phyloP scores from a whole-genome alignment of 164 flowering plant genomes.

The Aristolochia californica region DNA sequence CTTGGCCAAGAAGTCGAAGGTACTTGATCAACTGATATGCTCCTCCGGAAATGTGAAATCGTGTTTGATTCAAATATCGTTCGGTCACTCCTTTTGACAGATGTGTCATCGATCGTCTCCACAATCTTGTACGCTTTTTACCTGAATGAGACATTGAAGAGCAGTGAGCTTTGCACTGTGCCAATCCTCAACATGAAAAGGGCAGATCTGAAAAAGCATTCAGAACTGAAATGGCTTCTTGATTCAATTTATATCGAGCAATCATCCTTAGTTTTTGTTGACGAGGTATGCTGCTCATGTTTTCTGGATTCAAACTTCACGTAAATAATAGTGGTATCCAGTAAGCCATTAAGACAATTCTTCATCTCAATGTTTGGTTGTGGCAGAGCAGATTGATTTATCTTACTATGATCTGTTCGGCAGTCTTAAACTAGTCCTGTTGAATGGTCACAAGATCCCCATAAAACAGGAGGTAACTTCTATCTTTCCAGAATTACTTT shows the following conservation, averaged over 20 bases:
- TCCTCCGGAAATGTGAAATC: too few relatives aligned
- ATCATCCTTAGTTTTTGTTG: constrained; percentile 40
- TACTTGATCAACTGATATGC: too few relatives aligned
- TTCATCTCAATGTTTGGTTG: not conserved
- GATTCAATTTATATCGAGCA: constrained; percentile 48
- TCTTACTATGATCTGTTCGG: constrained; percentile 57
- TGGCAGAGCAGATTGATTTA: constrained; percentile 49
- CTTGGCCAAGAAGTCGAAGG: constrained; percentile 46
- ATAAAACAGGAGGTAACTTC: constrained; percentile 46
- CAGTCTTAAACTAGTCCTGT: constrained; percentile 48
- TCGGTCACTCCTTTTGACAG: constrained; percentile 31
- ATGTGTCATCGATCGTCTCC: constrained; percentile 47
- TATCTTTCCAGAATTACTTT: constrained; percentile 3
- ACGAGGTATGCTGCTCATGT: constrained; percentile 33
- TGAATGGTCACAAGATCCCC: constrained; percentile 42
- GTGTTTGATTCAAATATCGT: too few relatives aligned
- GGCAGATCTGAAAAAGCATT: constrained; percentile 33
- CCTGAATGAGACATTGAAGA: constrained; percentile 27
- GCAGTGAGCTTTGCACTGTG: constrained; percentile 41
- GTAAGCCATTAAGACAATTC: not conserved
- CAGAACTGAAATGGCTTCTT: constrained; percentile 53
- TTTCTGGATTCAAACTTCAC: too few relatives aligned
- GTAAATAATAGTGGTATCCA: too few relatives aligned
- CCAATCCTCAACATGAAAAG: constrained; percentile 67
- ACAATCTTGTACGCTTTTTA: constrained; percentile 58